Conservation (phyloP, 2,329 filamentous ascomycete genomes). For the Erysiphe neolycopersici region DNA sequence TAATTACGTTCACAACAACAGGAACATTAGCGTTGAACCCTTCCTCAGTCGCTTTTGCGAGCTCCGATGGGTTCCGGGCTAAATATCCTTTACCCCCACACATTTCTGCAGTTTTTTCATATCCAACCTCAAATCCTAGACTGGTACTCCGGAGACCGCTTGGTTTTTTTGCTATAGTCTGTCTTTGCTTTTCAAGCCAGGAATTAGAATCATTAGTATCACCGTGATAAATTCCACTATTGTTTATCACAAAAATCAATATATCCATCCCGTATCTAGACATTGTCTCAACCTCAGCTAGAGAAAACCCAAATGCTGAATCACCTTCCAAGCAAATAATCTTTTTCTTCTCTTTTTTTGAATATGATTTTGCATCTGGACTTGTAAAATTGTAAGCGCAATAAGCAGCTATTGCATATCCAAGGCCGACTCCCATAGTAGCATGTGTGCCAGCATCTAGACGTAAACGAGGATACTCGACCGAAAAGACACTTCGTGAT, state of each 20-base stretch:
- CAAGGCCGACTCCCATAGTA: conserved; percentile 31
- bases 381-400: conserved; percentile 23
- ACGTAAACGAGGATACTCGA: conserved; percentile 25
- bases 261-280: conserved; percentile 25
- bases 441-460: conserved; percentile 31
- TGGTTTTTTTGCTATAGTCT: conserved; percentile 12
- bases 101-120: conserved; percentile 26
- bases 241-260: conserved; percentile 28
- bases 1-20: conserved; percentile 26
- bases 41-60: conserved; percentile 21
- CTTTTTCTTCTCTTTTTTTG: conserved; percentile 17
- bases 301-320: conserved; percentile 27
- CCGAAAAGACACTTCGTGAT: conserved; percentile 24
- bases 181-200: conserved; percentile 19
- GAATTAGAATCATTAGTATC: conserved; percentile 16
- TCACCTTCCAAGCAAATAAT: conserved; percentile 29
- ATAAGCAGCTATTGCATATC: conserved; percentile 28
- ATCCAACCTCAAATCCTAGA: conserved; percentile 25
- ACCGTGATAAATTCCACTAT: conserved; percentile 23
- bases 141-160: conserved; percentile 21
- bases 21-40: conserved; percentile 22
- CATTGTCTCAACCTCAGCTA: conserved; percentile 29
- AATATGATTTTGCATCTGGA: conserved; percentile 13
- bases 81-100: conserved; percentile 26
- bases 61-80: conserved; percentile 23